Percentiles rank a stretch among this genome's conserved stretches.
phyloP scores from a whole-genome alignment of 23 red algal species.

The Gracilaria caudata region DNA sequence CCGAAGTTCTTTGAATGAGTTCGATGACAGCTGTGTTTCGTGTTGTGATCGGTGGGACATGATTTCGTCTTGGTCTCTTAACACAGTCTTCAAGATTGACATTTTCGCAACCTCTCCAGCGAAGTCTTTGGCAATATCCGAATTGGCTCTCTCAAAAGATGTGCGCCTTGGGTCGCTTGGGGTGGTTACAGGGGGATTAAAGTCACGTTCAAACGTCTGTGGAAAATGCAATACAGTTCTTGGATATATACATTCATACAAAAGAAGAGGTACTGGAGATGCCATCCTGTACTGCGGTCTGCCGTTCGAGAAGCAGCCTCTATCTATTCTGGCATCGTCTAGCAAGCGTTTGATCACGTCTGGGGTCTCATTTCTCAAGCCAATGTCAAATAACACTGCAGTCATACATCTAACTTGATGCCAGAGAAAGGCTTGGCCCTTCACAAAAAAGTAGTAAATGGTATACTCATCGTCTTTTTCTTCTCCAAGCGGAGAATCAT shows the following conservation, averaged over 20 bases:
- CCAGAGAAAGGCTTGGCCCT: constrained; percentile 96
- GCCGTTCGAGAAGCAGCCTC: constrained; percentile 51
- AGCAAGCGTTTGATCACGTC: constrained; percentile 70
- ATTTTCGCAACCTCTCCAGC: constrained; percentile 35
- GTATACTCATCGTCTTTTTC: constrained; percentile 23
- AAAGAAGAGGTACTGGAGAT: constrained; percentile 83
- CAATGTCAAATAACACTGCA: constrained; percentile 88
- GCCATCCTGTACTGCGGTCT: constrained; percentile 88
- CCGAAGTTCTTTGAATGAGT: constrained; percentile 21
- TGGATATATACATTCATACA: constrained; percentile 84
- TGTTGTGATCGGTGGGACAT: background rate
- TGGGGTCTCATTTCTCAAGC: constrained; percentile 69
- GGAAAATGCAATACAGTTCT: constrained; percentile 51
- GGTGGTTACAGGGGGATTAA: background rate
- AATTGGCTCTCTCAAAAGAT: constrained; percentile 46
- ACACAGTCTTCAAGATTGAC: constrained; percentile 47
- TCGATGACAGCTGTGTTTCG: background rate
- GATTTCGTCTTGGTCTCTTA: constrained; percentile 34
- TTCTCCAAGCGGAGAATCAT: constrained; percentile 20
- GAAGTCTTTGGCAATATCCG: constrained; percentile 32
- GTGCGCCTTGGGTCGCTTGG: background rate
- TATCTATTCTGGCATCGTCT: constrained; percentile 22
- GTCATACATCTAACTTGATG: constrained; percentile 98
- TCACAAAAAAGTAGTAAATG: constrained; percentile 72
- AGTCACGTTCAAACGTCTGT: constrained; percentile 26